Evolutionary conservation across 257 asterid genomes (phyloP), one percentile per base, ranked within the genome.

Genomic region (Thymus quinquecostatus): DNA sequence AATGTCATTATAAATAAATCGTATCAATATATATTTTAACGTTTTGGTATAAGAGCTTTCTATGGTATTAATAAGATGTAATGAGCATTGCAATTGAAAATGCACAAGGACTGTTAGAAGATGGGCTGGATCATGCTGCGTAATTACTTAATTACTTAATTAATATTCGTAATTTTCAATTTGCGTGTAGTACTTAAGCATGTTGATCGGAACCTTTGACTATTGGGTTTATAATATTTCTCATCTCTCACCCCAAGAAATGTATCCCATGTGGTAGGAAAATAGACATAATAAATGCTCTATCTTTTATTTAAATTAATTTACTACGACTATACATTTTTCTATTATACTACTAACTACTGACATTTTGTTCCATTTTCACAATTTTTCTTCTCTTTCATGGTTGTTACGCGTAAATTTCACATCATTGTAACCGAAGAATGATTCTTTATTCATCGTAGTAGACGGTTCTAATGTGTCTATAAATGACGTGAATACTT

Each of bases 281-380:
- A 50, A 48, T 60, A 45, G 54, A 72, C 76, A 78, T 60, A 29
- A 64, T 72, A 34, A 78, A 75, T 72, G 78, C 81, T 27, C 41
- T 41, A 71, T 68, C 71, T 12, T 43, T 64, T 45, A 73, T 11
- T 12, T 2, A 80, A 50, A 71, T 62, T 55, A 11, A 10, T 57
- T 54, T 1, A 50, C 6, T 50, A 49, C 27, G 4, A 21, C 21
- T 21, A 21, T 21, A 0, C 21, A 21, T 21, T 21, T 21, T 21
- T 21, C 21, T 21, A 21, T 21, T 21, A 21, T 21, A 21, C n/a
- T n/a, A 49, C 6, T 49, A 49, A n/a, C 4, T 13, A 3, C 11
- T 11, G 1, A 13, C 9, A 7, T 29, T 38, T 38, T 38, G 44
- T 38, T 38, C n/a, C 2, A 21, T 5, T 49, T 13, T 5, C 60